phyloP scores from a whole-genome alignment of 2,329 filamentous ascomycete species.

The Dothideomycetes sp. region DNA sequence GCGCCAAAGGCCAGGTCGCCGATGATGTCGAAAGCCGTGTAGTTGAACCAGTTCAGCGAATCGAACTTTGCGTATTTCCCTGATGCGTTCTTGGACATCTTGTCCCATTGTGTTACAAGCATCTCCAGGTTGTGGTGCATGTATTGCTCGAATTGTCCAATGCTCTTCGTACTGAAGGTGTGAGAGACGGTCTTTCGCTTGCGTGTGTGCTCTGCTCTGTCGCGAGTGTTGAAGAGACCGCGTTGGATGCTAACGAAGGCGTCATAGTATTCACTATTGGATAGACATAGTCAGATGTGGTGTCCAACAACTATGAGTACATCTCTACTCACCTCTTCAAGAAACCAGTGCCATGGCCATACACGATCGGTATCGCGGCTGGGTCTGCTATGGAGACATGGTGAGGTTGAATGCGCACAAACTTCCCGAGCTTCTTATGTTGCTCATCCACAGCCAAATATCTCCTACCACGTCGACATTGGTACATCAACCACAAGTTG shows the following conservation, averaged over 20 bases:
- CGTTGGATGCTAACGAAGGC: constrained; percentile 79
- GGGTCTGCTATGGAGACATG: constrained; percentile 76
- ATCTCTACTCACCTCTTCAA: constrained; percentile 29
- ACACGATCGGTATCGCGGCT: constrained; percentile 63
- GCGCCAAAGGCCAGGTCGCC: constrained; percentile 59
- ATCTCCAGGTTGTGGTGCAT: constrained; percentile 69
- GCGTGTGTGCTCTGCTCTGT: constrained; percentile 69
- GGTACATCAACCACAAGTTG: constrained; percentile 67
- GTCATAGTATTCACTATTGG: constrained; percentile 68
- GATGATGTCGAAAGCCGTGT: constrained; percentile 49
- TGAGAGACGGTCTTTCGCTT: constrained; percentile 85
- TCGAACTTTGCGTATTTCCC: constrained; percentile 54
- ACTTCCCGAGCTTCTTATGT: constrained; percentile 65
- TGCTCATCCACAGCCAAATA: constrained; percentile 53
- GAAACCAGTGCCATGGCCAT: constrained; percentile 50
- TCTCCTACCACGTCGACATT: constrained; percentile 48
- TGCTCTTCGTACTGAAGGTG: constrained; percentile 72
- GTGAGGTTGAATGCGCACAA: constrained; percentile 74
- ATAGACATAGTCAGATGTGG: not conserved
- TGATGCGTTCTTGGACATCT: constrained; percentile 41
- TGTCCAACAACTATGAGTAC: not conserved
- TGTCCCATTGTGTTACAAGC: constrained; percentile 64
- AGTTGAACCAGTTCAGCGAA: constrained; percentile 72
- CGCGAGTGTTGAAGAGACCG: constrained; percentile 81
- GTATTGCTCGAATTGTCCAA: constrained; percentile 80